Evolutionary conservation across 257 asterid species (phyloP), one percentile per base, ranked within the genome.

Genomic region (Petrea volubilis): DNA sequence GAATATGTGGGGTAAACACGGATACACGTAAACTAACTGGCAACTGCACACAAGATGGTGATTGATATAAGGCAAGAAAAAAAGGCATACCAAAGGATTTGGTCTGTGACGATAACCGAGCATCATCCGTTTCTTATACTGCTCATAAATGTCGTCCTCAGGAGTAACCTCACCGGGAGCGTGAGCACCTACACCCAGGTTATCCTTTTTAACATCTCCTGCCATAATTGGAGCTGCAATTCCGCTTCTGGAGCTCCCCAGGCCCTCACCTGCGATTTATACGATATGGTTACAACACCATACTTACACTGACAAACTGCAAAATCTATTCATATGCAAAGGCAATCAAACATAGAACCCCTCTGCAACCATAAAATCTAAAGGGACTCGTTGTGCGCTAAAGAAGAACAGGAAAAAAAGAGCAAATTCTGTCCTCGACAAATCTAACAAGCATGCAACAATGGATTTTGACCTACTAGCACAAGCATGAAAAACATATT

Each of bases 41-140:
- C 5, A 47, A 38, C 52, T 21, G 25, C 12, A 44, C 25, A 43
- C 28, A 55, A 55, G 9, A 64, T 56, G 49, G 9, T 10, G 27
- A 41, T 21, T 11, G 55, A 14, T 24, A 7, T 14, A 52, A 43
- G 72, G 56, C 44, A 4, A 17, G 52, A n/a, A 21, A 12, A 43
- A 40, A 36, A 72, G 64, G 60, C 64, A 31, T 91, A 90, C 98
- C 97, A 93, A 60, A 51, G 96, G 98, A 86, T 93, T 93, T 68
- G 98, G 98, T 41, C 98, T 78, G 83, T 91, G 74, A 6, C 86
- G 86, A 75, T 91, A 93, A 50, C 98, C 97, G 23, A 93, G 93
- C 97, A 93, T 93, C 97, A 93, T 93, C 29, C 96, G 90, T 77
- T 93, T 93, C 83, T 93, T 93, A 55, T 93, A 93, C 85, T 93